phyloP scores from a whole-genome alignment of 2,329 filamentous ascomycete species.

The Colletotrichum aenigma region DNA sequence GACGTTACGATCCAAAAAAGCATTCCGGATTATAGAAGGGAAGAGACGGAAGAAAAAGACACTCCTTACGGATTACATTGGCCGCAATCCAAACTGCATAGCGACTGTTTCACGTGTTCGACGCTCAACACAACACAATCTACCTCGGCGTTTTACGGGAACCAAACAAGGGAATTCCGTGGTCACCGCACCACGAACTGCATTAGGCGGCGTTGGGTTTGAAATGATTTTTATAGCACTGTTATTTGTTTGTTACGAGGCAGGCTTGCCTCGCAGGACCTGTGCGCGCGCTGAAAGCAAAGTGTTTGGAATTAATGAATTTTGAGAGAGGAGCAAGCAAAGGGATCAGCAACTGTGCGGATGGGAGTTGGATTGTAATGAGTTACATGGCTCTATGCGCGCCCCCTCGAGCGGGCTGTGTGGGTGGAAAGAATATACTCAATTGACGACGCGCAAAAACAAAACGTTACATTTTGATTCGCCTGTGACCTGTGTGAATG shows the following conservation, averaged over 20 bases:
- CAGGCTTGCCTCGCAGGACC: not conserved
- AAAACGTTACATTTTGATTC: not conserved
- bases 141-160: constrained; percentile 10
- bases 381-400: not conserved
- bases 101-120: constrained; percentile 50
- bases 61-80: constrained; percentile 21
- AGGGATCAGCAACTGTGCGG: not conserved
- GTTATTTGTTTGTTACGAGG: not conserved
- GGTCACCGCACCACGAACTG: not conserved
- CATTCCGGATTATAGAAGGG: constrained; percentile 8
- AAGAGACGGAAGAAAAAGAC: not conserved
- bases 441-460: not conserved
- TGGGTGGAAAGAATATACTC: not conserved
- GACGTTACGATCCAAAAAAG: constrained; percentile 34
- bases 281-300: not conserved
- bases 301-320: constrained; percentile 14
- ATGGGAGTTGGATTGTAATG: not conserved
- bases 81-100: constrained; percentile 57
- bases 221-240: not conserved
- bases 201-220: constrained; percentile 20
- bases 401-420: not conserved
- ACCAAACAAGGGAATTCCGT: not conserved
- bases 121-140: constrained; percentile 1
- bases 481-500: not conserved
- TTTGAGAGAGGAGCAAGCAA: not conserved